Evolutionary conservation across 257 asterid genomes (phyloP).

Genomic region (Gentiana dahurica): DNA sequence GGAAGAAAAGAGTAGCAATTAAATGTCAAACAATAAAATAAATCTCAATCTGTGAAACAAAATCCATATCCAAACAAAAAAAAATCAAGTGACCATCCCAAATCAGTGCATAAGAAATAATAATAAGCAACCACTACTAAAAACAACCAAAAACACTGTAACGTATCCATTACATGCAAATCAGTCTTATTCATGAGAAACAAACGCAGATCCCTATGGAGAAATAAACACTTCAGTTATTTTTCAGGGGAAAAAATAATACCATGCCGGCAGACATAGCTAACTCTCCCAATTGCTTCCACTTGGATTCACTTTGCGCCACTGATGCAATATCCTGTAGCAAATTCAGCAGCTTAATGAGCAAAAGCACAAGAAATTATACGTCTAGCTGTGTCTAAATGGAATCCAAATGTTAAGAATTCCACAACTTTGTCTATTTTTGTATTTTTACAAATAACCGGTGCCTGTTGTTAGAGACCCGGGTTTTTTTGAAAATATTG

Average conservation of each 20-base stretch:
- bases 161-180: too few relatives aligned
- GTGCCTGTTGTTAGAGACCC: too few relatives aligned
- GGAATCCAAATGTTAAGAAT: too few relatives aligned
- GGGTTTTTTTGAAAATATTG: too few relatives aligned
- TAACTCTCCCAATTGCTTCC: conserved; percentile 98
- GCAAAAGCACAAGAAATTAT: too few relatives aligned
- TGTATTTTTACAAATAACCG: too few relatives aligned
- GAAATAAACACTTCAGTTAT: not conserved
- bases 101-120: not conserved
- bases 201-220: not conserved
- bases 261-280: conserved; percentile 96
- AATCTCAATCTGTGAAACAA: not conserved
- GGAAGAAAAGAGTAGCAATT: conserved; percentile 4
- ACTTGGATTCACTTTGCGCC: conserved; percentile 75
- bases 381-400: too few relatives aligned
- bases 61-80: not conserved
- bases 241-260: conserved; percentile 12
- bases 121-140: not conserved
- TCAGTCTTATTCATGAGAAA: too few relatives aligned
- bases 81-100: not conserved
- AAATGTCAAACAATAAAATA: not conserved
- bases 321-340: conserved; percentile 72
- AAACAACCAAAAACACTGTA: too few relatives aligned
- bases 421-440: too few relatives aligned
- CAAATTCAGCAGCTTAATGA: conserved; percentile 2